These are phyloP conservation scores for Ogataea salicorniae DNA, from an alignment of 805 yeast species.

Conservation along the genomic window DNA sequence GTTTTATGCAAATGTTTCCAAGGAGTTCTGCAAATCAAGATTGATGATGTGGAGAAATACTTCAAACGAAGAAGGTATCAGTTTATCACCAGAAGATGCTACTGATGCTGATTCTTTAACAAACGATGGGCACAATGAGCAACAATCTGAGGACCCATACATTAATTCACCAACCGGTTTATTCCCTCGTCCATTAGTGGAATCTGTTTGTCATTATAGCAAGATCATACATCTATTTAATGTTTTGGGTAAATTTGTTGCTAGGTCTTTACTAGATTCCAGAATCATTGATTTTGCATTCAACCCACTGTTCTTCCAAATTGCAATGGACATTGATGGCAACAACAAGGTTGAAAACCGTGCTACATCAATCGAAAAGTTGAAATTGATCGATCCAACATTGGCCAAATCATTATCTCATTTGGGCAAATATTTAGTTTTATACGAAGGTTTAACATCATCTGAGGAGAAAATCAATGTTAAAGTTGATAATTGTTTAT, in stretches of 20 bases:
- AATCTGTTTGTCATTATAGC: conserved; percentile 31
- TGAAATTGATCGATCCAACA: conserved; percentile 50
- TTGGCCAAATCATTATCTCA: conserved; percentile 54
- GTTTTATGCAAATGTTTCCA: conserved; percentile 78
- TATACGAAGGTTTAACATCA: conserved; percentile 6
- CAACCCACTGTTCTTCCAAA: conserved; percentile 62
- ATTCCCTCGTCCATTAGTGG: conserved; percentile 61
- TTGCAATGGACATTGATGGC: conserved; percentile 38
- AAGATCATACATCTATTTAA: conserved; percentile 50
- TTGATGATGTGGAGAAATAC: conserved; percentile 64
- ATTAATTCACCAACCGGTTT: conserved; percentile 48
- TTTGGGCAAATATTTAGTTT: conserved; percentile 39
- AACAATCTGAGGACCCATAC: conserved; percentile 23
- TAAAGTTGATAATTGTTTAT: conserved; percentile 25
- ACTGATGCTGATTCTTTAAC: neutral
- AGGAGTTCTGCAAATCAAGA: conserved; percentile 56
- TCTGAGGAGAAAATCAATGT: conserved; percentile 8
- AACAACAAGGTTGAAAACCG: conserved; percentile 6
- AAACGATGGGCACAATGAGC: conserved; percentile 8
- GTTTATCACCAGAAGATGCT: conserved; percentile 5
- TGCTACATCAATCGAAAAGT: conserved; percentile 28
- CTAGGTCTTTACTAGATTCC: conserved; percentile 83
- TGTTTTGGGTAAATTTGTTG: conserved; percentile 76
- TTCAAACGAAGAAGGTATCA: conserved; percentile 13
- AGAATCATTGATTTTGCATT: conserved; percentile 80